Conservation (phyloP, 106 monocot genomes). For the Phalaenopsis equestris region DNA sequence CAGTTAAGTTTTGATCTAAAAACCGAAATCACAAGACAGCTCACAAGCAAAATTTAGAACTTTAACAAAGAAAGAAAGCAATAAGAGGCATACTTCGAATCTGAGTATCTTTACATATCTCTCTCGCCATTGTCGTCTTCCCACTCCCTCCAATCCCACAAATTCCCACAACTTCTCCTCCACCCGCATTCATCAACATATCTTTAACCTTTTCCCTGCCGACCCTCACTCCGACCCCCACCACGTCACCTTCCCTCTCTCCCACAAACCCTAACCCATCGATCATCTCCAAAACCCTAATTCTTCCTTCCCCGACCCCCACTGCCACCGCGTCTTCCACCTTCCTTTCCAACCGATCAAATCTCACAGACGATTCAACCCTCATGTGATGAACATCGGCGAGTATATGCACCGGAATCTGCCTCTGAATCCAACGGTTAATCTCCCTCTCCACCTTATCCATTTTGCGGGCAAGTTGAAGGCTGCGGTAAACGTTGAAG, state of each 20-base stretch:
- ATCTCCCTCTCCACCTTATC: conserved; percentile 33
- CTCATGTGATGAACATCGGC: conserved; percentile 37
- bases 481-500: conserved; percentile 44
- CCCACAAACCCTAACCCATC: conserved; percentile 7
- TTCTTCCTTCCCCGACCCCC: background rate
- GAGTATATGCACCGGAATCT: conserved; percentile 35
- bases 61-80: background rate
- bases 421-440: conserved; percentile 23
- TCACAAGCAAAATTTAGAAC: background rate
- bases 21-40: too few relatives aligned
- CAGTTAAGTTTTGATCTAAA: too few relatives aligned
- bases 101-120: conserved; percentile 33
- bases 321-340: conserved; percentile 8
- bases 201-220: conserved; percentile 48
- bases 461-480: conserved; percentile 40
- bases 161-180: conserved; percentile 36
- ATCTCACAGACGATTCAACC: conserved; percentile 21
- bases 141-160: conserved; percentile 64
- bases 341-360: conserved; percentile 28
- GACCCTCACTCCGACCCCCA: conserved; percentile 2
- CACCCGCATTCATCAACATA: conserved; percentile 26
- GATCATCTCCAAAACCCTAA: conserved; percentile 7
- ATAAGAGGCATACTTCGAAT: conserved; percentile 29
- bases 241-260: conserved; percentile 3
- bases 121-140: conserved; percentile 49